Evolutionary conservation across 169 alveolate species (phyloP), one percentile per base, ranked within the genome.

Genomic region (Babesia bigemina): DNA sequence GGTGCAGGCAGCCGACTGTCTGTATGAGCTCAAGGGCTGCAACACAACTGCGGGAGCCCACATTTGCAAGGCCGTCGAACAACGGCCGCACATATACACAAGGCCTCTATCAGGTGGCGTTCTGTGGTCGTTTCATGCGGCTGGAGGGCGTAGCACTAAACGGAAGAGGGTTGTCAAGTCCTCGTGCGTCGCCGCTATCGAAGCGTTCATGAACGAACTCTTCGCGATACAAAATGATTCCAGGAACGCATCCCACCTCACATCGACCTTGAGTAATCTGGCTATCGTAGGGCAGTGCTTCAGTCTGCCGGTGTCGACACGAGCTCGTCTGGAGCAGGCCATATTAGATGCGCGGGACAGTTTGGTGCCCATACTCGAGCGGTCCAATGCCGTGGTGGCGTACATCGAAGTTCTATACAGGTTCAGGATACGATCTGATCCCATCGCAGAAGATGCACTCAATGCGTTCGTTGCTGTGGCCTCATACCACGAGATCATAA

Each of bases 11-110:
- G 85, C 88, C 42, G 73, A 81, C 45, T 62, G 67, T 22, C 65
- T 81, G 33, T 81, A 81, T 47, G 88, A 81, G 49, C 50, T 73
- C 55, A 81, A 81, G 71, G 85, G 79, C 3, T 48, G 55, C 36
- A 85, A 81, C 55, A 33, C 17, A 10, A 14, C 13, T n/a, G 28
- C 52, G 4, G 58, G 79, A 33, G 26, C 61, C 29, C 57, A 56
- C 16, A 47, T 81, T 16, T 58, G 79, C 70, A 72, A 44, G 21
- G 47, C 71, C 26, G 72, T 81, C 26, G 88, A 81, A 57, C 36
- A 16, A 12, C 69, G 86, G 21, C 69, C 86, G 13, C 22, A 39
- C 24, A 22, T 49, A 49, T 49, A 49, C 66, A 59, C 75, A 16
- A n/a, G 28, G 22, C 44, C 84, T 16, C 28, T 73, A 39, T 60